Base-by-base conservation (phyloP, 2,329 filamentous ascomycete genomes). In the Sporothrix mexicana region DNA sequence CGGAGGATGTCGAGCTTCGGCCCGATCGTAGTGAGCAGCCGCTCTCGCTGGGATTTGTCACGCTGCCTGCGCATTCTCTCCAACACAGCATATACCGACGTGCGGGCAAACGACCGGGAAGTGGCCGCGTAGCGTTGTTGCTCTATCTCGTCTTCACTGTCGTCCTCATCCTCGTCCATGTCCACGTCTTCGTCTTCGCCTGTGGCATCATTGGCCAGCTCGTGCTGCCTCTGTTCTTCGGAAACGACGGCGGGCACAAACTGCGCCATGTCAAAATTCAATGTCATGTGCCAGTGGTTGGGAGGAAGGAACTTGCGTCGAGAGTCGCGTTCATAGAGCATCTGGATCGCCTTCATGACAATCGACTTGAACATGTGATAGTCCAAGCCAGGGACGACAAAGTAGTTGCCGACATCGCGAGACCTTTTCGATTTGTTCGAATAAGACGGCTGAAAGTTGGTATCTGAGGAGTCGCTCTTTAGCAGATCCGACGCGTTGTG, bases 201-300 rank as follows among this genome's bases (percentile, higher is more conserved):
- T 12, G 89, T 87, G 2, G 88, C 89, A 17, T 89, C 86, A 71
- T 91, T 88, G 51, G 86, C 86, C 72, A 91, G 85, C 13, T 94
- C 87, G 72, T 90, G 87, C 78, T 93, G 92, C 49, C 92, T 87
- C 79, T 97, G 91, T 79, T 98, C 94, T 81, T 99, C 96, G 62
- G 90, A 86, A 2, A 98, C 94, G 1, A 98, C 95, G 1, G 93
- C 92, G 9, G 89, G 87, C 62, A 97, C 92, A 78, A 98, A 98
- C 0, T 92, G 90, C 74, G 92, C 90, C 91, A 97, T 96, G 78
- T 98, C 92, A 73, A 98, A 93, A 74, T 90, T 91, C 0, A 85
- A 85, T 1, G 92, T 96, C 95, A 98, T 98, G 49, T 98, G 85
- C 96, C 96, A 99, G 80, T 97, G 95, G 67, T 90, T 88, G n/a